Conservation (phyloP, 768 basidiomycete genomes). For the Steccherinum ochraceum region DNA sequence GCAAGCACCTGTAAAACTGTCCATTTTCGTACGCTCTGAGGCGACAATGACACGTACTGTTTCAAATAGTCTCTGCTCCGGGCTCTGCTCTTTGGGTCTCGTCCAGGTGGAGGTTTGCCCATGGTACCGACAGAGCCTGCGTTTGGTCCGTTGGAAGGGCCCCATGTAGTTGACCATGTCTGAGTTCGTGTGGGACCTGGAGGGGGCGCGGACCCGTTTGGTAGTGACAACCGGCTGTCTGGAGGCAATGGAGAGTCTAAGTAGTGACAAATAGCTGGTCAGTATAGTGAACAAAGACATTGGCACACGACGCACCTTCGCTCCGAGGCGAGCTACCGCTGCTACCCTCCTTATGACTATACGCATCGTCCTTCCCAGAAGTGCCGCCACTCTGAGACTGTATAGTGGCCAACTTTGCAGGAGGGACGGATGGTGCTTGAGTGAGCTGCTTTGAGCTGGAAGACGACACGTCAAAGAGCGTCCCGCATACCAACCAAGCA, state of each 20-base stretch:
- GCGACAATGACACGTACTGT: slow-evolving; percentile 52
- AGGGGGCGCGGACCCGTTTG: slow-evolving; percentile 51
- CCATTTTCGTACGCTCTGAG: no score
- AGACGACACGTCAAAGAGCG: slow-evolving; percentile 29
- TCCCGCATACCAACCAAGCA: no score
- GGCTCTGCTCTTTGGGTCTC: slow-evolving; percentile 94
- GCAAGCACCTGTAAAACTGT: slow-evolving; percentile 63
- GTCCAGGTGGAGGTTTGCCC: slow-evolving; percentile 70
- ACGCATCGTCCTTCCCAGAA: slow-evolving; percentile 64
- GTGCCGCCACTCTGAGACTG: slow-evolving; percentile 44
- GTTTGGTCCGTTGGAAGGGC: slow-evolving; percentile 39
- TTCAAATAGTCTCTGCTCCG: slow-evolving; percentile 95
- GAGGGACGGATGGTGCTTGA: slow-evolving; percentile 52
- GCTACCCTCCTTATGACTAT: slow-evolving; percentile 74
- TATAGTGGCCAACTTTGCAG: slow-evolving; percentile 58
- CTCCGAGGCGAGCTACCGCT: slow-evolving; percentile 80
- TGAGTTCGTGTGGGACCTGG: slow-evolving; percentile 38
- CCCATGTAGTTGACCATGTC: slow-evolving; percentile 49
- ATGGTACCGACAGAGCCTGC: slow-evolving; percentile 39
- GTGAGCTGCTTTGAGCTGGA: slow-evolving; percentile 75
- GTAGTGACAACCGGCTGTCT: slow-evolving; percentile 46
- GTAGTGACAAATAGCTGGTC: no score
- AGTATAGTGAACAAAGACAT: neutral
- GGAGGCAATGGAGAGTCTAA: slow-evolving; percentile 69
- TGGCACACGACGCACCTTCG: slow-evolving; percentile 47